Evolutionary conservation across 768 basidiomycete genomes (phyloP), one percentile per base, ranked within the genome.

Genomic region (Leccinum olivaceopallidum): DNA sequence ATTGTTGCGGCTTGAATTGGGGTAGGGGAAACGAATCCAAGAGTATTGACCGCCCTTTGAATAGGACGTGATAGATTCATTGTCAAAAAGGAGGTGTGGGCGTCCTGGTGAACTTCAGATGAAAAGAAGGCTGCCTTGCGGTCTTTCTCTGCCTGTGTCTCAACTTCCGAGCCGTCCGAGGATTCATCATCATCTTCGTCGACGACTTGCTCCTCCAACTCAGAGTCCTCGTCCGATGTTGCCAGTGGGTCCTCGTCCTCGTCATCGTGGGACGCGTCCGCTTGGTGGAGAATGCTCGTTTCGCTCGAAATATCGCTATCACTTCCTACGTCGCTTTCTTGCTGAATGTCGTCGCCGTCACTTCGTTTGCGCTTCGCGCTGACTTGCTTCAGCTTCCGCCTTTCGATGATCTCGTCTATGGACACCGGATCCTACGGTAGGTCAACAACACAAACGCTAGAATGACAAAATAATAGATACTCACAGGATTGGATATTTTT

Each of bases 31-130:
- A 81, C 76, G 67, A 95, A 94, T 39, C 85, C 85, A 16, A 98
- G 80, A 7, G 86, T 79, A n/a, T 91, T 88, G 53, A 98, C 77
- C 14, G 95, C 90, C 69, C 95, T 96, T 55, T 97, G 82, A 50
- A 98, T 83, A 2, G 95, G 97, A 30, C 97, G 90, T 1, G 97
- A 98, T 30, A 99, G 83, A 72, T 95, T 96, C 93, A 97, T 95
- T 9, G 89, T 85, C 39, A 93, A 76, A 79, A 97, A 97, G 16
- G 95, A 94, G 37, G 84, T 72, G 67, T 92, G 87, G n/a, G 76
- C 70, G 64, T 85, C 79, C 49, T 81, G 71, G 10, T 77, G 77
- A 52, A 74, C 69, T 55, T 83, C 80, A 2, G 85, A 81, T 63
- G 92, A 88, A 74, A 97, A 98, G 75, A 92, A 98, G 14, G 92